A percentile compares a stretch with the other conserved stretches of the same genome.
Conservation (phyloP, 106 monocot species). For the Narthecium ossifragum region DNA sequence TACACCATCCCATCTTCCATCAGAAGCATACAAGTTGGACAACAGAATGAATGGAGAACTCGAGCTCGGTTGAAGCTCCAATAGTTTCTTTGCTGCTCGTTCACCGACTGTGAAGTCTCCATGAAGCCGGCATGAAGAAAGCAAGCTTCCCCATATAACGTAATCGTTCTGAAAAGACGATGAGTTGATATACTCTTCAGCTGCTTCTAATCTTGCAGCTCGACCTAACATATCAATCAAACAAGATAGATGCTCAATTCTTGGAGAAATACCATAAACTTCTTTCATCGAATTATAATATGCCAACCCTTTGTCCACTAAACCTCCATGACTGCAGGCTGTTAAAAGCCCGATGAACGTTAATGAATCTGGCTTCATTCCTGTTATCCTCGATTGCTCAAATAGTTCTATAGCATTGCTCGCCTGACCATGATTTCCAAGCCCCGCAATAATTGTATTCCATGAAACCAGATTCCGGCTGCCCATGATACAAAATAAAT, state of each 20-base stretch:
- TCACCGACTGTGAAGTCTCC: slow-evolving; percentile 33
- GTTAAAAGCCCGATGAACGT: slow-evolving; percentile 48
- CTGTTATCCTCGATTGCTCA: slow-evolving; percentile 27
- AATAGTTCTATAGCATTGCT: slow-evolving; percentile 31
- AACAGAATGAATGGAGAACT: slow-evolving; percentile 60
- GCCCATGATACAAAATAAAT: slow-evolving; percentile 19
- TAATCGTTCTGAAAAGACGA: slow-evolving; percentile 28
- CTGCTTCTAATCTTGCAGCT: slow-evolving; percentile 54
- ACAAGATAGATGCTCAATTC: slow-evolving; percentile 59
- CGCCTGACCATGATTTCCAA: slow-evolving; percentile 44
- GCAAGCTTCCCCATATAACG: slow-evolving; percentile 53
- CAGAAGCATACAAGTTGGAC: slow-evolving; percentile 50
- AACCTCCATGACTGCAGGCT: slow-evolving; percentile 54
- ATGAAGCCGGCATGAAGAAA: slow-evolving; percentile 55
- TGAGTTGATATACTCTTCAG: slow-evolving; percentile 31
- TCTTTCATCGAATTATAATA: slow-evolving; percentile 40
- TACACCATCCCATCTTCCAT: slow-evolving; percentile 44
- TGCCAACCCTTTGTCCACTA: slow-evolving; percentile 38
- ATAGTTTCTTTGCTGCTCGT: slow-evolving; percentile 31
- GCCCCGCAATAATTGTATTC: slow-evolving; percentile 55
- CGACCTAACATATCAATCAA: slow-evolving; percentile 61
- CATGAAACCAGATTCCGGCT: slow-evolving; percentile 53
- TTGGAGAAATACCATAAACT: slow-evolving; percentile 15
- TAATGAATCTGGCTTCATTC: slow-evolving; percentile 29
- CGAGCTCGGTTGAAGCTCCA: slow-evolving; percentile 33